phyloP scores from a whole-genome alignment of 768 basidiomycete genomes.

The Amanita phalloides region DNA sequence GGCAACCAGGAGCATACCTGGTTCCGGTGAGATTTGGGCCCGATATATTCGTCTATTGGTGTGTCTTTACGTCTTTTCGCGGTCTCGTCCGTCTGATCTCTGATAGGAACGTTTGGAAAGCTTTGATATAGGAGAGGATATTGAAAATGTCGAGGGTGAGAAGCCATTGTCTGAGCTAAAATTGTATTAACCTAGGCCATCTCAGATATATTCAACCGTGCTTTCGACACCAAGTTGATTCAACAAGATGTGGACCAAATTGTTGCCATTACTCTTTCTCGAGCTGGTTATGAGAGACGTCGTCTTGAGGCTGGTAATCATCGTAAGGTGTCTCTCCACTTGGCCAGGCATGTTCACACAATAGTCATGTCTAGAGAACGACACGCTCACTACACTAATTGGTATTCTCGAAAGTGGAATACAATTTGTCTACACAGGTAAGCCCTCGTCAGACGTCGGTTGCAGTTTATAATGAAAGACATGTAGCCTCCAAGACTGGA shows the following conservation, averaged over 20 bases:
- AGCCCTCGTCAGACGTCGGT: slow-evolving; percentile 5
- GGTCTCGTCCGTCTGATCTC: not conserved
- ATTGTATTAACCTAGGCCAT: not conserved
- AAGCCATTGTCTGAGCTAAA: slow-evolving; percentile 3
- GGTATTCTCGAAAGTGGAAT: slow-evolving; percentile 55
- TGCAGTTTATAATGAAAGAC: not conserved
- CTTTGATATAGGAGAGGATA: slow-evolving; percentile 20
- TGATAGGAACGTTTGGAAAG: slow-evolving; percentile 30
- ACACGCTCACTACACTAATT: slow-evolving; percentile 41
- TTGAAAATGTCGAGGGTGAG: slow-evolving; percentile 20
- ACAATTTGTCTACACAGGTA: slow-evolving; percentile 48
- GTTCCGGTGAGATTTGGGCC: slow-evolving; percentile 71
- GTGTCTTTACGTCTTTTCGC: slow-evolving; percentile 10
- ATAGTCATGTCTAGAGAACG: slow-evolving; percentile 23
- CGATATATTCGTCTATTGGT: slow-evolving; percentile 68
- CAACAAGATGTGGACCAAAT: slow-evolving; percentile 54
- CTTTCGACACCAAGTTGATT: slow-evolving; percentile 43
- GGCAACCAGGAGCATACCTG: slow-evolving; percentile 64
- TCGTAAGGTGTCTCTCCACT: slow-evolving; percentile 17
- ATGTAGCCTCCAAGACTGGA: slow-evolving; percentile 48
- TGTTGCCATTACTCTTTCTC: slow-evolving; percentile 50
- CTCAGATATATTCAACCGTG: slow-evolving; percentile 48
- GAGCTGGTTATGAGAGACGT: slow-evolving; percentile 55
- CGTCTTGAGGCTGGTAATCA: slow-evolving; percentile 33
- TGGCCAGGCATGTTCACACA: not conserved